Base-by-base conservation (phyloP, 495 filamentous ascomycete genomes). In the Pseudotulostoma volvatum region DNA sequence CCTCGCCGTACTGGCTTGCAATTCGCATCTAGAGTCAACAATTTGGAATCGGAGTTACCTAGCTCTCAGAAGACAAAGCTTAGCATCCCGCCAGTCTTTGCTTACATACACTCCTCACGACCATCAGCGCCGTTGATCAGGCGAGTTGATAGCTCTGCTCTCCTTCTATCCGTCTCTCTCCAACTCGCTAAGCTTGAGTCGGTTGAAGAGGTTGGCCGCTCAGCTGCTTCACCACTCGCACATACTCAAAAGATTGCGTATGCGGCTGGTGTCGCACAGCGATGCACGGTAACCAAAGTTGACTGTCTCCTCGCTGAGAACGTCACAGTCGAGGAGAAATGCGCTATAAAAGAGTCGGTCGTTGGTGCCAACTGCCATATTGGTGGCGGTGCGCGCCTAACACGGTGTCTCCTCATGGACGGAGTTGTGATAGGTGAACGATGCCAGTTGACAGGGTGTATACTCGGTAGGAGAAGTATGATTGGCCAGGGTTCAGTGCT, bases 391-490 rank as follows among this genome's bases (percentile, higher is more conserved):
- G 85, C 77, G n/a, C 74, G 80, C 42, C 52, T 97, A 36, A 73
- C 70, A 30, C 70, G 83, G 37, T 95, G 88, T 55, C 53, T 96
- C 19, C 56, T 97, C 20, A 92, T 97, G 82, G 86, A 94, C 39
- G 83, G 84, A 7, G 85, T 78, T 3, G 74, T 80, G 3, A 73
- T 97, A 3, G 85, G 76, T 4, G 76, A 78, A 47, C 73, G 78
- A 15, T 79, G 73, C 44, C 75, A 77, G 50, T 56, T 96, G 34
- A 85, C 77, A 5, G 82, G 81, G 1, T 93, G 84, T 47, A 74
- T 94, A 17, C 51, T 96, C 7, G 90, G 92, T 0, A 71, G 75
- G 36, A 60, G 81, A 34, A 74, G 71, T 35, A 75, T 74, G 49
- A 70, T 96, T 34, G 85, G 86, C 1, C 76, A 79, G 17, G 79